phyloP scores from a whole-genome alignment of 139 green algal genomes.

The Trebouxia sp. region DNA sequence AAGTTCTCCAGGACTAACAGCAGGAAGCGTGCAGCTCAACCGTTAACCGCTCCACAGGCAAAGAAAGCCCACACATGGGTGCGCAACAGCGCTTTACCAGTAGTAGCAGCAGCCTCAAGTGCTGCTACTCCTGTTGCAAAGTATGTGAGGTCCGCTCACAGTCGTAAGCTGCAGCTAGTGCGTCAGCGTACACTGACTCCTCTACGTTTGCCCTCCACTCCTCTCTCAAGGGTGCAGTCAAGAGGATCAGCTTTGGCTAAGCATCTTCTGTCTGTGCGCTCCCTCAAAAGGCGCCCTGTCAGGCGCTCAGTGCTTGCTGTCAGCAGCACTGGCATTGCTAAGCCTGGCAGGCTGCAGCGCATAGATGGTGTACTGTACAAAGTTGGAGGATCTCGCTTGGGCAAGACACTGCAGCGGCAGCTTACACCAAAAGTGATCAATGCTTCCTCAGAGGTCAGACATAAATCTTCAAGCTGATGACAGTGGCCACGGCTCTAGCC shows the following conservation, averaged over 20 bases:
- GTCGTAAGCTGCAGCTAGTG: neutral
- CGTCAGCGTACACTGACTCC: neutral
- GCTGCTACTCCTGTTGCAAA: neutral
- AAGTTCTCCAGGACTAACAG: neutral
- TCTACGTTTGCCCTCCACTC: neutral
- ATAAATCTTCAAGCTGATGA: too few species aligned
- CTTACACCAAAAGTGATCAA: neutral
- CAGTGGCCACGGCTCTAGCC: too few species aligned
- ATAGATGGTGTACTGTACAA: conserved; percentile 42
- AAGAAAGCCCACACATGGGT: conserved; percentile 2
- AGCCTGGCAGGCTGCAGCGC: conserved; percentile 37
- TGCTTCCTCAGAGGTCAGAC: neutral
- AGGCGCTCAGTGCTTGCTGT: neutral
- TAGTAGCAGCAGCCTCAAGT: neutral
- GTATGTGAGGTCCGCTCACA: neutral
- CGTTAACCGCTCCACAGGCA: neutral
- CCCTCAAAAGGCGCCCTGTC: neutral
- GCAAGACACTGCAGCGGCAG: conserved; percentile 24
- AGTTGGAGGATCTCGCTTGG: neutral
- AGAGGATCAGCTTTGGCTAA: neutral
- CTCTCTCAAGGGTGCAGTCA: neutral
- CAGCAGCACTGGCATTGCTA: neutral
- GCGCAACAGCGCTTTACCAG: neutral
- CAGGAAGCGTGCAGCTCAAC: neutral
- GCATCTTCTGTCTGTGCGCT: neutral